These are phyloP conservation scores for Adenanthera pavonina DNA, from an alignment of 306 rosid species.

Conservation along the genomic window DNA sequence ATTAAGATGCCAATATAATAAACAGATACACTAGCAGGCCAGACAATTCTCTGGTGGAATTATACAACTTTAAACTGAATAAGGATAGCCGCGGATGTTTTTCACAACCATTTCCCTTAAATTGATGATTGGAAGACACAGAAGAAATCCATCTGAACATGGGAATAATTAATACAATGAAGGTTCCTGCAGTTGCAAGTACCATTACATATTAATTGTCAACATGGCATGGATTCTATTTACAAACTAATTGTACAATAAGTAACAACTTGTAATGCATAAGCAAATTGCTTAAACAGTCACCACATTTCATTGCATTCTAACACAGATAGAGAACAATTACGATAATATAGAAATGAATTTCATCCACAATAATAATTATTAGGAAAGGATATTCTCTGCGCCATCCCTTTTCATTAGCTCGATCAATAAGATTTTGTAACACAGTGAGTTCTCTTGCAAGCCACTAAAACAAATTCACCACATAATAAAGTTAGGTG, in stretches of 20 bases:
- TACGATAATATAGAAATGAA: slow-evolving; percentile 4
- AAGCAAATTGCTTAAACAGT: neutral
- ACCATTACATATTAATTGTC: neutral
- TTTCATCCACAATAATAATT: slow-evolving; percentile 15
- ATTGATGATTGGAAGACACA: slow-evolving; percentile 10
- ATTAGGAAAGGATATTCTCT: slow-evolving; percentile 85
- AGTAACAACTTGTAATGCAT: neutral
- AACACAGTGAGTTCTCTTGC: slow-evolving; percentile 60
- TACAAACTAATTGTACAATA: slow-evolving; percentile 4
- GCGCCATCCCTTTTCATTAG: slow-evolving; percentile 93
- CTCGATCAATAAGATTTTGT: slow-evolving; percentile 72
- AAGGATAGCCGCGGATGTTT: neutral
- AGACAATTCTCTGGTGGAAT: neutral
- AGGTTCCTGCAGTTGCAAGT: slow-evolving; percentile 17
- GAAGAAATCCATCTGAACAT: neutral
- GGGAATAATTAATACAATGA: neutral
- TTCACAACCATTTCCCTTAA: neutral
- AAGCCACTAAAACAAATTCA: slow-evolving; percentile 69
- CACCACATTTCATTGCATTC: slow-evolving; percentile 24
- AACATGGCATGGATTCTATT: neutral
- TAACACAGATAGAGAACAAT: slow-evolving; percentile 22
- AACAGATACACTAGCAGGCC: neutral
- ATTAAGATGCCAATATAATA: slow-evolving; percentile 1
- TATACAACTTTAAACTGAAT: slow-evolving; percentile 8
- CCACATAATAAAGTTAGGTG: slow-evolving; percentile 41